phyloP scores from a whole-genome alignment of 352 stramenopile species.

The Hyaloperonospora brassicae region DNA sequence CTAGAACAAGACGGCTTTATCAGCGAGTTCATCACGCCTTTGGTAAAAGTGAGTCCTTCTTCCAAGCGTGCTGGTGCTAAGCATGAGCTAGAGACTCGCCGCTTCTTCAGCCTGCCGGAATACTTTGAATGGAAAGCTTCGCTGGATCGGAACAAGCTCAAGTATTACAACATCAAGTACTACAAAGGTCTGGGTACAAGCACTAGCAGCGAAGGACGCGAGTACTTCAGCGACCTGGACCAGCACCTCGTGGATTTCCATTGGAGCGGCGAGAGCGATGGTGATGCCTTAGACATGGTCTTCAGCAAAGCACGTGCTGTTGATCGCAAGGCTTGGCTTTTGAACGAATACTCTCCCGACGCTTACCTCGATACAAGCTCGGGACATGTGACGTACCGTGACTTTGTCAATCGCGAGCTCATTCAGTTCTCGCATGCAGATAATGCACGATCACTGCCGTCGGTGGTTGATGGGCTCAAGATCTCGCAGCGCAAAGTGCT shows the following conservation, averaged over 20 bases:
- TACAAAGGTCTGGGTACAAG: conserved; percentile 99
- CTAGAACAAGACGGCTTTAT: conserved; percentile 93
- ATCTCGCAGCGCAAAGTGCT: conserved; percentile 97
- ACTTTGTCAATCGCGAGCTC: conserved; percentile 99
- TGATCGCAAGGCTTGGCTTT: conserved; percentile 95
- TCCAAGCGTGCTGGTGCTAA: conserved; percentile 51
- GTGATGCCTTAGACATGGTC: conserved; percentile 97
- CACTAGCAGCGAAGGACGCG: conserved; percentile 93
- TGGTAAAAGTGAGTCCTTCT: conserved; percentile 93
- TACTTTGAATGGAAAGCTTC: conserved; percentile 93
- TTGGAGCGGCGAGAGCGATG: conserved; percentile 60
- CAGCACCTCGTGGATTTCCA: conserved; percentile 91
- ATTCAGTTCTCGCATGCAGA: conserved; percentile 98
- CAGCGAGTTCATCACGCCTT: conserved; percentile 99
- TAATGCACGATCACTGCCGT: conserved; percentile 93
- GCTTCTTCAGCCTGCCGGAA: conserved; percentile 96
- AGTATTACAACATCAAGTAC: conserved; percentile 97
- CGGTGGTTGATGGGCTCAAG: conserved; percentile 96
- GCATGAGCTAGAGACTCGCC: conserved; percentile 45
- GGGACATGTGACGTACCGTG: conserved; percentile 86
- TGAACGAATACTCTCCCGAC: conserved; percentile 77
- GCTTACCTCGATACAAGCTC: conserved; percentile 91
- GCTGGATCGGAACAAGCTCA: conserved; percentile 37
- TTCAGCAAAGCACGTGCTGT: conserved; percentile 95
- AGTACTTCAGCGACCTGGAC: conserved; percentile 96